These are phyloP conservation scores for Naganishia albida DNA, from an alignment of 1,284 basidiomycete species.

Conservation along the genomic window DNA sequence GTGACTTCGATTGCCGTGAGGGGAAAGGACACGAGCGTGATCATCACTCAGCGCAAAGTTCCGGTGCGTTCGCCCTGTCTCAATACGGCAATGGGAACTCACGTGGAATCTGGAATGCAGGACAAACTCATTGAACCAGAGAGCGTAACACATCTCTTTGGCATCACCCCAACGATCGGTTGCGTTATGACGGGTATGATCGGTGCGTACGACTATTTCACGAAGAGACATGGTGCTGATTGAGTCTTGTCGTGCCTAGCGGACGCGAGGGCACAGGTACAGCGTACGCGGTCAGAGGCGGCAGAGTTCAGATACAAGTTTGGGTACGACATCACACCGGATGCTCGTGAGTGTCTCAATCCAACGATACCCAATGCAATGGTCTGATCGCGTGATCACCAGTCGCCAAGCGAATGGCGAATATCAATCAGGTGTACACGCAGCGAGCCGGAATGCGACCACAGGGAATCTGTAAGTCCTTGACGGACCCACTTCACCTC, in stretches of 20 bases:
- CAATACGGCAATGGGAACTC: background rate
- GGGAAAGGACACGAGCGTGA: conserved; percentile 90
- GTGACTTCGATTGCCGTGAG: conserved; percentile 91
- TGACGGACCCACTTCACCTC: background rate
- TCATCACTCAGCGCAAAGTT: conserved; percentile 98
- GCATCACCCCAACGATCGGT: conserved; percentile 93
- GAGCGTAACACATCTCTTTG: conserved; percentile 93
- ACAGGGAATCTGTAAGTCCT: conserved; percentile 79
- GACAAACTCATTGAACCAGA: conserved; percentile 96
- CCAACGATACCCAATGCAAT: background rate
- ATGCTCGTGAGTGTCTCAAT: conserved; percentile 60
- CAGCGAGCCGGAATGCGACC: conserved; percentile 97
- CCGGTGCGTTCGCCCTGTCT: conserved; percentile 63
- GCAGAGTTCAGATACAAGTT: conserved; percentile 95
- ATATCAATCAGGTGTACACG: conserved; percentile 99
- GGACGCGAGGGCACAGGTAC: conserved; percentile 88
- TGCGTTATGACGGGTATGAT: conserved; percentile 96
- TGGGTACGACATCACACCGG: conserved; percentile 96
- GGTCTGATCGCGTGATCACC: conserved; percentile 17
- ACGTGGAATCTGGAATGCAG: conserved; percentile 55
- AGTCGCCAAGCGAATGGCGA: conserved; percentile 88
- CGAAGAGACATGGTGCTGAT: background rate
- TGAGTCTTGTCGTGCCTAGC: conserved; percentile 58
- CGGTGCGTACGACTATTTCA: conserved; percentile 59
- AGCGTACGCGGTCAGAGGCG: conserved; percentile 84